A percentile compares a stretch with the other conserved stretches of the same genome.
Conservation (phyloP, 208 protist genomes). For the Porcisia deanei region DNA sequence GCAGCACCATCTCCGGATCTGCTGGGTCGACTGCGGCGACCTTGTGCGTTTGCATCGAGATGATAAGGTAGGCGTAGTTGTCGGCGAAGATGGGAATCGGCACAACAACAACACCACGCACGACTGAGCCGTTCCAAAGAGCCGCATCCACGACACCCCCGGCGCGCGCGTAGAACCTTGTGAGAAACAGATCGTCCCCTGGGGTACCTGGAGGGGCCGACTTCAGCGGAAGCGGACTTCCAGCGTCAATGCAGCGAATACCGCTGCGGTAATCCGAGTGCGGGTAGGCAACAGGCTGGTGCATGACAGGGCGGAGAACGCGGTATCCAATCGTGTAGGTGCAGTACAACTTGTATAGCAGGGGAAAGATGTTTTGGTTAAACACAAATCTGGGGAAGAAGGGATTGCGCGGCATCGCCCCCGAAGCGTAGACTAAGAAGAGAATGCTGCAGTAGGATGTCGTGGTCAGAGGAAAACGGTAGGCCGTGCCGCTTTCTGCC, state of each 20-base stretch:
- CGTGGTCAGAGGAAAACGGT: conserved; percentile 26
- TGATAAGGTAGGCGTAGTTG: conserved; percentile 93
- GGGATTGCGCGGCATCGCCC: conserved; percentile 48
- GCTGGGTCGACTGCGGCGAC: conserved; percentile 80
- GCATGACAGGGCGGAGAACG: conserved; percentile 51
- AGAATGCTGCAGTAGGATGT: conserved; percentile 27
- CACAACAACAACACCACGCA: conserved; percentile 45
- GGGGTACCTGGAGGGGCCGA: conserved; percentile 2
- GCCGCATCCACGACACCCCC: conserved; percentile 22
- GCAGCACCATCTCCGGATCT: conserved; percentile 60
- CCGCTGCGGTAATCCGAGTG: conserved; percentile 85
- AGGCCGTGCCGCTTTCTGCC: conserved; percentile 10
- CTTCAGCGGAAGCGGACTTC: conserved; percentile 17
- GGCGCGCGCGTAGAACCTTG: conserved; percentile 19
- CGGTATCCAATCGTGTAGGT: conserved; percentile 62
- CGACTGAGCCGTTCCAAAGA: conserved; percentile 5
- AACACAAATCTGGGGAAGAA: conserved; percentile 63
- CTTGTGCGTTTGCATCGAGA: conserved; percentile 50
- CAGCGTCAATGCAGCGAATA: conserved; percentile 48
- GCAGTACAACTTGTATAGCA: conserved; percentile 77
- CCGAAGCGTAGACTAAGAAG: conserved; percentile 42
- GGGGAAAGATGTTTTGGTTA: conserved; percentile 59
- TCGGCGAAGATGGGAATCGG: conserved; percentile 83
- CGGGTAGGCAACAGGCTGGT: conserved; percentile 48
- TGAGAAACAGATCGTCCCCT: conserved; percentile 5